Evolutionary conservation across 345 rosid genomes (phyloP), one percentile per base, ranked within the genome.

Genomic region (Orychophragmus violaceus): DNA sequence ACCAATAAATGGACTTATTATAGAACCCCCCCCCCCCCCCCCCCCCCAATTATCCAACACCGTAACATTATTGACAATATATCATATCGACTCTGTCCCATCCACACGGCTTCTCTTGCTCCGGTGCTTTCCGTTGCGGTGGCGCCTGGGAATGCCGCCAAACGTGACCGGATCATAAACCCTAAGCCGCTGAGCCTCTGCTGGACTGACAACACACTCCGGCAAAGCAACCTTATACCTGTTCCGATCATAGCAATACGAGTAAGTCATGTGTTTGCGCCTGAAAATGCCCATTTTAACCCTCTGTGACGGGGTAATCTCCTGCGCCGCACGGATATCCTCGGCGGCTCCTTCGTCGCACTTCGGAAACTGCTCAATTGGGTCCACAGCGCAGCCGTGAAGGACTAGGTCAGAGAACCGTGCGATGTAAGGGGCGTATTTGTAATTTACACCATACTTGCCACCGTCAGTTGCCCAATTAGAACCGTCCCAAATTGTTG

Each of bases 391-490:
- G 9, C 99, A 94, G 22, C 99, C 99, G 1, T 88, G 95, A 21
- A 94, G 88, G 51, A 84, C 77, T 50, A 94, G 71, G 70, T 90
- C 75, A 6, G 95, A 82, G 75, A 94, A 88, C 56, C 77, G 57
- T 0, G 93, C 79, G 0, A 87, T 66, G 9, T 82, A 94, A 21
- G 99, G 99, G 2, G 95, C 86, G n/a, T 94, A 94, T 72, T 87
- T 90, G 87, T 94, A 94, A 62, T 88, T 94, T 28, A 90, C 91
- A 74, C 87, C 82, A 58, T 94, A 94, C 62, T 88, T 94, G 42
- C 99, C 99, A 57, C 97, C 97, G 54, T 87, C 82, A 22, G 99
- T 94, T 12, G 98, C 98, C 98, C 98, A 93, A 61, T 78, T 79
- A 9, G 97, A 93, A 7, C 89, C 98, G 37, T 93, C 98, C 98